Conservation (phyloP, 1,284 basidiomycete genomes). For the Xanthoconium separans region DNA sequence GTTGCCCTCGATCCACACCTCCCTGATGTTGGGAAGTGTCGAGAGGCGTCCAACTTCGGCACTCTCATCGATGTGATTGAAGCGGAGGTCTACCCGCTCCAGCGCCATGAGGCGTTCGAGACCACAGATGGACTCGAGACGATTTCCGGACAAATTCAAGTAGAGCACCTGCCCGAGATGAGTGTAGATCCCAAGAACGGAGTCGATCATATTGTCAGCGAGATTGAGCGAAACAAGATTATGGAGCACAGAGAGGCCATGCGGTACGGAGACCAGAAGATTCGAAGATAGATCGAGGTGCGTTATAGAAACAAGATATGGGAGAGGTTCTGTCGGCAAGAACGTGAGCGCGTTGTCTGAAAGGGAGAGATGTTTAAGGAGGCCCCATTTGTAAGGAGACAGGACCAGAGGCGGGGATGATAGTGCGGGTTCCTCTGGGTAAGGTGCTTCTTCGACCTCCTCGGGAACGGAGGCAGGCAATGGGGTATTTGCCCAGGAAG, state of each 20-base stretch:
- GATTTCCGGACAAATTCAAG: conserved; percentile 81
- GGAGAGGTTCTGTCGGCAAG: conserved; percentile 71
- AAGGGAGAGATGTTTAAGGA: conserved; percentile 76
- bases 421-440: conserved; percentile 30
- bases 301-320: conserved; percentile 72
- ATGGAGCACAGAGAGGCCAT: conserved; percentile 71
- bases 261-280: conserved; percentile 82
- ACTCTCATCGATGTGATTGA: conserved; percentile 80
- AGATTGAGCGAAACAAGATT: conserved; percentile 87
- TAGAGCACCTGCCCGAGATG: conserved; percentile 76
- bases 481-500: conserved; percentile 51
- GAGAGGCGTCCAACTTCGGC: conserved; percentile 87
- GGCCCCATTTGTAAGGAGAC: conserved; percentile 73
- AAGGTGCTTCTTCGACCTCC: conserved; percentile 47
- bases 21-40: conserved; percentile 70
- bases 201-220: conserved; percentile 94
- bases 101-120: conserved; percentile 85
- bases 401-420: conserved; percentile 40
- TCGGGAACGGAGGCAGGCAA: conserved; percentile 63
- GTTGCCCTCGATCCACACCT: conserved; percentile 82
- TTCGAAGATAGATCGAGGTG: conserved; percentile 91
- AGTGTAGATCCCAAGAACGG: conserved; percentile 84
- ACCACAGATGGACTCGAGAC: conserved; percentile 91
- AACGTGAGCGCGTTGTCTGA: conserved; percentile 84
- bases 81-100: conserved; percentile 83